Conservation (phyloP, 164 flowering plant genomes). For the Aristolochia fimbriata region DNA sequence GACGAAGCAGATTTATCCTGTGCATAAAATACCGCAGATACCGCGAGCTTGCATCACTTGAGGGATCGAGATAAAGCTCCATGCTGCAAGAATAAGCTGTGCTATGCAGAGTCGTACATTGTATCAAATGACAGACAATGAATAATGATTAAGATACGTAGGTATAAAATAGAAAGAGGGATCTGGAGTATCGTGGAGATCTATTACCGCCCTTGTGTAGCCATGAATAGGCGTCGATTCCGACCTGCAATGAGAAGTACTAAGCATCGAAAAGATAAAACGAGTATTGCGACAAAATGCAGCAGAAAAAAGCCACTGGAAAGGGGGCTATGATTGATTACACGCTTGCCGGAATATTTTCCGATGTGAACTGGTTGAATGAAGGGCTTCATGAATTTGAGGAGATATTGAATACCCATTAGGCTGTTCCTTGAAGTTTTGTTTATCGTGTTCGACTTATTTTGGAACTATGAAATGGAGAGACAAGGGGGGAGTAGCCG, state of each 20-base stretch:
- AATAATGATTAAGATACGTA: too few relatives aligned
- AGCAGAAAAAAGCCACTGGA: not conserved
- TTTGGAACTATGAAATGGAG: not conserved
- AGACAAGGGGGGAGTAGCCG: not conserved
- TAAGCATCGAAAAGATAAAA: not conserved
- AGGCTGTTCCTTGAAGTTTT: not conserved
- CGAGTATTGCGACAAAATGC: not conserved
- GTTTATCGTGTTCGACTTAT: not conserved
- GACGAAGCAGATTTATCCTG: conserved; percentile 63
- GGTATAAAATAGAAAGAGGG: not conserved
- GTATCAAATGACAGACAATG: too few relatives aligned
- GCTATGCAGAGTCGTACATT: not conserved
- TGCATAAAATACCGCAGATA: conserved; percentile 77
- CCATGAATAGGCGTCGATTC: conserved; percentile 91
- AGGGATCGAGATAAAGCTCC: conserved; percentile 55
- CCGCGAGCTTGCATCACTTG: conserved; percentile 34
- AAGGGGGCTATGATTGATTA: conserved; percentile 8
- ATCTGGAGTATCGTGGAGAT: not conserved
- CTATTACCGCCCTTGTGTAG: conserved; percentile 82
- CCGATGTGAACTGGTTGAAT: conserved; percentile 51
- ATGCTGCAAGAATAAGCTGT: conserved; percentile 87
- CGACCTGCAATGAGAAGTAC: conserved; percentile 38
- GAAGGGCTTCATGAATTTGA: conserved; percentile 75
- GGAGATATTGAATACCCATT: conserved; percentile 79
- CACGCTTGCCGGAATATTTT: conserved; percentile 69